These are phyloP conservation scores for Mortierella sp. DNA, from an alignment of 371 early-diverging fungal species.

Conservation along the genomic window DNA sequence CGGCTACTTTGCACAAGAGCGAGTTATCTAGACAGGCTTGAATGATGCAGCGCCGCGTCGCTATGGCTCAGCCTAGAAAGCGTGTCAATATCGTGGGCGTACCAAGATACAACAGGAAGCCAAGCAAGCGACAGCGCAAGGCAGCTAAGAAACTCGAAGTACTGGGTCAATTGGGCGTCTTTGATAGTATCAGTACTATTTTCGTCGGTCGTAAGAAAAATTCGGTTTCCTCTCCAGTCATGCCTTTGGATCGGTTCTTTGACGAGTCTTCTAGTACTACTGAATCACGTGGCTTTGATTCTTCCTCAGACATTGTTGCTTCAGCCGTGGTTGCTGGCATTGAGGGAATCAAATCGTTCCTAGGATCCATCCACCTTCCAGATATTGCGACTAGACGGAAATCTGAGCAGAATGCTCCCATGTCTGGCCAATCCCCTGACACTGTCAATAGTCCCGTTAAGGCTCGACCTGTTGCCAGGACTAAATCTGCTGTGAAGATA, in stretches of 20 bases:
- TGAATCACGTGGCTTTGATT: not conserved
- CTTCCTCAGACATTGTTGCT: not conserved
- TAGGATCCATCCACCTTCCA: constrained; percentile 32
- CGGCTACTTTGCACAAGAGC: not conserved
- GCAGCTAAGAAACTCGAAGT: constrained; percentile 30
- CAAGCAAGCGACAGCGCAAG: constrained; percentile 39
- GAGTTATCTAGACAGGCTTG: not conserved
- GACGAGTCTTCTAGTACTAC: constrained; percentile 3
- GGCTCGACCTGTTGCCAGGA: not conserved
- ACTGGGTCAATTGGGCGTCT: not conserved
- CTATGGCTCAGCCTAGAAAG: not conserved
- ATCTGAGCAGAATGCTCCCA: not conserved
- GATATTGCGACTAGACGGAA: not conserved
- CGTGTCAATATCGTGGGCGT: not conserved
- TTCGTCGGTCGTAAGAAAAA: constrained; percentile 36
- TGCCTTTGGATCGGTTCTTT: constrained; percentile 31
- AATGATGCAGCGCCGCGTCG: not conserved
- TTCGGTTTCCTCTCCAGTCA: constrained; percentile 26
- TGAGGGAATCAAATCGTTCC: constrained; percentile 18
- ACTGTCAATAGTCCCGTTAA: not conserved
- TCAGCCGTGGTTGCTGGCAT: constrained; percentile 16
- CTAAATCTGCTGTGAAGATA: not conserved
- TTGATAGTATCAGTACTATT: constrained; percentile 22
- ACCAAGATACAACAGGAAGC: constrained; percentile 4
- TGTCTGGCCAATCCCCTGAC: not conserved